A percentile compares a stretch with the other conserved stretches of the same genome.
Conservation (phyloP, 2,329 filamentous ascomycete genomes). For the Arthroderma sp. region DNA sequence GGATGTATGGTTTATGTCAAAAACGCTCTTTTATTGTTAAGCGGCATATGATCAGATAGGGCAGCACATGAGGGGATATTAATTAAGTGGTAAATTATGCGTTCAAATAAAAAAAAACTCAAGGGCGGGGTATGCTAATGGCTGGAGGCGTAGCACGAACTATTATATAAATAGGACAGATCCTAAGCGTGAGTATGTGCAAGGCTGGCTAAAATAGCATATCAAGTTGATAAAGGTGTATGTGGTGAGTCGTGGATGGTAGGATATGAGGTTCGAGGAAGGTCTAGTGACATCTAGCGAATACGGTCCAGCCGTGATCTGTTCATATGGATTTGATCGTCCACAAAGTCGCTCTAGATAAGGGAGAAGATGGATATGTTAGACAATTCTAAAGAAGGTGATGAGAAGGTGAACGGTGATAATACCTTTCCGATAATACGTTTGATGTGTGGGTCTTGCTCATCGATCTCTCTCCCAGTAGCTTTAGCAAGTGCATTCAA, state of each 20-base stretch:
- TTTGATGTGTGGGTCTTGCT: slow-evolving; percentile 66
- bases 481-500: slow-evolving; percentile 63
- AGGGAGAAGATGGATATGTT: slow-evolving; percentile 13
- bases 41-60: background rate
- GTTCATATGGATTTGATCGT: slow-evolving; percentile 71
- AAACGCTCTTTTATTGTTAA: background rate
- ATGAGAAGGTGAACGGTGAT: slow-evolving; percentile 3
- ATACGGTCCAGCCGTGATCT: slow-evolving; percentile 55
- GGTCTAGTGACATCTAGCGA: slow-evolving; percentile 18
- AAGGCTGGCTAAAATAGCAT: background rate
- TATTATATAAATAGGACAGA: background rate
- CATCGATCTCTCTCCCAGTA: slow-evolving; percentile 62
- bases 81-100: background rate
- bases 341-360: slow-evolving; percentile 63
- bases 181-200: background rate
- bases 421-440: slow-evolving; percentile 65
- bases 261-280: background rate
- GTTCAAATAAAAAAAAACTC: background rate
- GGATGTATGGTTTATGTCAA: too few relatives aligned
- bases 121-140: background rate
- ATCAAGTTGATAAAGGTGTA: background rate
- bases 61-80: background rate
- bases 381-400: slow-evolving; percentile 13
- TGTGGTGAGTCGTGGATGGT: background rate
- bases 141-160: background rate